Evolutionary conservation across 805 yeast genomes (phyloP).

Genomic region (Candida multigemmis): DNA sequence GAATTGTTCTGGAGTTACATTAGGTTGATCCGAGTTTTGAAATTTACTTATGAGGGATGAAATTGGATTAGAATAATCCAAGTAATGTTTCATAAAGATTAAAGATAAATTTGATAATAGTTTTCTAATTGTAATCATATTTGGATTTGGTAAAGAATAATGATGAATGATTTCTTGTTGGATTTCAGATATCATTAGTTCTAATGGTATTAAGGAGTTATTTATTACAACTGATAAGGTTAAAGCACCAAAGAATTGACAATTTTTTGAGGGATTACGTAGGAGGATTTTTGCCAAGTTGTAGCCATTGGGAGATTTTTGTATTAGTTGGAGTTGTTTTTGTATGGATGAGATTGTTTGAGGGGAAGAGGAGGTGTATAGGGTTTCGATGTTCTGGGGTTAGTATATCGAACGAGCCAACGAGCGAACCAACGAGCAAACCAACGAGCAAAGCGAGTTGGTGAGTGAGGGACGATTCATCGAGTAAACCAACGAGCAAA

Average conservation of each 20-base stretch:
- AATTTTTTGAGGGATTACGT: conserved; percentile 28
- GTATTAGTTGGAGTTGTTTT: conserved; percentile 46
- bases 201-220: conserved; percentile 1
- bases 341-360: conserved; percentile 37
- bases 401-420: no score
- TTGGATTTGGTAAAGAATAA: conserved; percentile 4
- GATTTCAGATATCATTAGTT: no score
- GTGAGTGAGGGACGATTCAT: no score
- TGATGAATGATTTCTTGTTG: conserved; percentile 1
- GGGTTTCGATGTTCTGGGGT: conserved; percentile 27
- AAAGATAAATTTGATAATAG: conserved; percentile 47
- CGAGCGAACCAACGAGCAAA: no score
- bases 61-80: conserved; percentile 34
- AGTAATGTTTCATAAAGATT: conserved; percentile 31
- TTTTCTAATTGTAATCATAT: conserved; percentile 43
- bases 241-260: conserved; percentile 74
- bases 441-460: no score
- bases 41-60: no score
- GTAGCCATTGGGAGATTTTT: conserved; percentile 49
- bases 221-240: conserved; percentile 62
- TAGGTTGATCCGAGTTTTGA: no score
- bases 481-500: no score
- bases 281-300: conserved; percentile 48
- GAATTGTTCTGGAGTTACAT: background rate
- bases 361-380: conserved; percentile 35